Percentiles rank a stretch among this genome's conserved stretches.
Conservation (phyloP, 352 stramenopile genomes). For the Globisporangium cystogenes region DNA sequence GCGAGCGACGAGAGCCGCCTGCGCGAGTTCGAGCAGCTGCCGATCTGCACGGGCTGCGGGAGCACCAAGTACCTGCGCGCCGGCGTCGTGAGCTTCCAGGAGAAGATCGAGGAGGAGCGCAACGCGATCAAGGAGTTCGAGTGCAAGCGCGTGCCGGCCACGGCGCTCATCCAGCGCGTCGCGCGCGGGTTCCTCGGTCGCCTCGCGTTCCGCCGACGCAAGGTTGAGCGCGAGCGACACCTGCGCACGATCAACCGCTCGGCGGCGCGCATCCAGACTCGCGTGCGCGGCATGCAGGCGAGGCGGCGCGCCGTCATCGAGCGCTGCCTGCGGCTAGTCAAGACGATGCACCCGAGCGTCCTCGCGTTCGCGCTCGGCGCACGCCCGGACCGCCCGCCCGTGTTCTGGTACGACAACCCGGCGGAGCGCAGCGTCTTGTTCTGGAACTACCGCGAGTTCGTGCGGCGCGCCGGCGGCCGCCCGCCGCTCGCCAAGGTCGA, state of each 20-base stretch:
- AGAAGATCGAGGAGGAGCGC: constrained; percentile 65
- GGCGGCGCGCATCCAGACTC: constrained; percentile 52
- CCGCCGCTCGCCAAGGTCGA: constrained; percentile 69
- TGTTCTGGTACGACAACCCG: constrained; percentile 80
- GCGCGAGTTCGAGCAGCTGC: constrained; percentile 49
- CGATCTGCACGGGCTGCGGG: constrained; percentile 53
- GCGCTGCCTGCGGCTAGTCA: constrained; percentile 57
- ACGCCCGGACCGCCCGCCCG: constrained; percentile 27
- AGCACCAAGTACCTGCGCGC: constrained; percentile 65
- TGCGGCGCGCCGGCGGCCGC: constrained; percentile 47
- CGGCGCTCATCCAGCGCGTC: constrained; percentile 53
- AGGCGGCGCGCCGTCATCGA: constrained; percentile 50
- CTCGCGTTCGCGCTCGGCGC: constrained; percentile 29
- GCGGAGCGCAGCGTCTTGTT: constrained; percentile 55
- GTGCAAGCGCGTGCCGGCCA: constrained; percentile 38
- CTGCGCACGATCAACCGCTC: constrained; percentile 42
- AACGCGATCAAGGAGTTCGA: constrained; percentile 64
- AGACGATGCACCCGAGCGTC: constrained; percentile 45
- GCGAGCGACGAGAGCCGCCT: constrained; percentile 13
- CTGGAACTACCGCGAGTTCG: constrained; percentile 78
- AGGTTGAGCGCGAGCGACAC: constrained; percentile 42
- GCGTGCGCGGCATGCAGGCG: constrained; percentile 57
- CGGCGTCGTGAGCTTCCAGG: constrained; percentile 69
- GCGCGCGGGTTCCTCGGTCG: constrained; percentile 57
- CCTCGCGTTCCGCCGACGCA: constrained; percentile 36